phyloP scores from a whole-genome alignment of 2,329 filamentous ascomycete species.

The Tolypocladium sp. region DNA sequence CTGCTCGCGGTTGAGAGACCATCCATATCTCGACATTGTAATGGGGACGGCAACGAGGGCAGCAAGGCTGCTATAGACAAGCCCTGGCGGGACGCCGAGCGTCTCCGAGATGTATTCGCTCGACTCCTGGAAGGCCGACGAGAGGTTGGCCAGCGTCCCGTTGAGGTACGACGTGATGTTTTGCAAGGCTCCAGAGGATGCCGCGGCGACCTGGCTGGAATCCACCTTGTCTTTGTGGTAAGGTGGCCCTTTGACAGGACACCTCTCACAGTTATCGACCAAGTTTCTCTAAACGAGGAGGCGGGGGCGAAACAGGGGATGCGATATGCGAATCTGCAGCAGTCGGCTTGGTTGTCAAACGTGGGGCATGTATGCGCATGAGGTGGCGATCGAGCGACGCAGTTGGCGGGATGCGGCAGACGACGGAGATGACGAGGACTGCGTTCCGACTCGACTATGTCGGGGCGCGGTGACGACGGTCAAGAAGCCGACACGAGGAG shows the following conservation, averaged over 20 bases:
- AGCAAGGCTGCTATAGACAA: conserved; percentile 41
- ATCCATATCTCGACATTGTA: conserved; percentile 47
- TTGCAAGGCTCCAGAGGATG: conserved; percentile 55
- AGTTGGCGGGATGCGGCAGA: neutral
- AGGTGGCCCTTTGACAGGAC: conserved; percentile 25
- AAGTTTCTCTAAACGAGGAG: neutral
- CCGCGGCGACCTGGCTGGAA: conserved; percentile 47
- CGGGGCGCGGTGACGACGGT: neutral
- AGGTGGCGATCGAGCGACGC: neutral
- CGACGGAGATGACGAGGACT: neutral
- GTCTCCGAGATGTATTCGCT: conserved; percentile 43
- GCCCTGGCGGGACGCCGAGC: conserved; percentile 37
- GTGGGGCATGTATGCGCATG: neutral
- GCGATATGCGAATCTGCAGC: neutral
- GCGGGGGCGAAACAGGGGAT: neutral
- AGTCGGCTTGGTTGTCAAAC: neutral
- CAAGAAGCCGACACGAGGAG: neutral
- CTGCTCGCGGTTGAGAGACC: conserved; percentile 33
- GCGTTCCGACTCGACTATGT: neutral
- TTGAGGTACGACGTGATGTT: conserved; percentile 51
- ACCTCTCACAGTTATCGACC: conserved; percentile 11
- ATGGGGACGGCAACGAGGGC: conserved; percentile 39
- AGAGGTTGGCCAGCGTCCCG: conserved; percentile 39
- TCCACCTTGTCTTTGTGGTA: conserved; percentile 47
- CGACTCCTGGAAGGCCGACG: conserved; percentile 35